Percentiles rank a stretch among this genome's conserved stretches.
phyloP scores from a whole-genome alignment of 805 yeast genomes.

The Nakazawaea populi region DNA sequence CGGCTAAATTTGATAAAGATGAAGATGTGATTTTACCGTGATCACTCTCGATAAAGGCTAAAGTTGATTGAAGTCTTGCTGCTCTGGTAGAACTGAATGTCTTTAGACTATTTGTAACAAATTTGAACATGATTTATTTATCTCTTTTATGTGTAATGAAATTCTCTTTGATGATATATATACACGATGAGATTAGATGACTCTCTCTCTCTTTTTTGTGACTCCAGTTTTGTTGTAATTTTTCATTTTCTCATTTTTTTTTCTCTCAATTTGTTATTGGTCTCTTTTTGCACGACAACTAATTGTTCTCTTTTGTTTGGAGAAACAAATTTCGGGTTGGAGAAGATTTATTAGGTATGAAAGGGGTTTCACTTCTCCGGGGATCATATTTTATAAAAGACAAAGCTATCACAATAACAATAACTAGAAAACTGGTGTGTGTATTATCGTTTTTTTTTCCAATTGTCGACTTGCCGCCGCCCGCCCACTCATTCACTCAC shows the following conservation, averaged over 20 bases:
- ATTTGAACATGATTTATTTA: background rate
- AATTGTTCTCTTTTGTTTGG: too few species aligned
- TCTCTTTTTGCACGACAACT: too few species aligned
- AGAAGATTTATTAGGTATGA: background rate
- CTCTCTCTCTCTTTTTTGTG: too few species aligned
- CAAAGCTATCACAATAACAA: too few species aligned
- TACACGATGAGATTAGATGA: background rate
- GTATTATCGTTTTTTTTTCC: too few species aligned
- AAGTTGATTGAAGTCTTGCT: slow-evolving; percentile 56
- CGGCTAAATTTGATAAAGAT: slow-evolving; percentile 66
- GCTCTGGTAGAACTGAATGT: background rate
- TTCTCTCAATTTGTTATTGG: too few species aligned
- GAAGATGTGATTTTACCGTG: slow-evolving; percentile 56
- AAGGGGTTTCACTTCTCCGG: background rate
- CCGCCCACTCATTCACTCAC: too few species aligned
- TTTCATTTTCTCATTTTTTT: too few species aligned
- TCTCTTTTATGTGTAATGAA: background rate
- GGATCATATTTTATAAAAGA: too few species aligned
- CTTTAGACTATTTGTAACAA: background rate
- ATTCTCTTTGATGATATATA: background rate
- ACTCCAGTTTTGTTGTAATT: too few species aligned
- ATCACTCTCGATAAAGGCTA: slow-evolving; percentile 68
- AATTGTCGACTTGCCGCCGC: too few species aligned
- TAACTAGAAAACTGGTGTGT: too few species aligned
- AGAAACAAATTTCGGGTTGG: background rate